A percentile compares a stretch with the other conserved stretches of the same genome.
phyloP scores from a whole-genome alignment of 1,284 basidiomycete genomes.

The Trametes polyzona region DNA sequence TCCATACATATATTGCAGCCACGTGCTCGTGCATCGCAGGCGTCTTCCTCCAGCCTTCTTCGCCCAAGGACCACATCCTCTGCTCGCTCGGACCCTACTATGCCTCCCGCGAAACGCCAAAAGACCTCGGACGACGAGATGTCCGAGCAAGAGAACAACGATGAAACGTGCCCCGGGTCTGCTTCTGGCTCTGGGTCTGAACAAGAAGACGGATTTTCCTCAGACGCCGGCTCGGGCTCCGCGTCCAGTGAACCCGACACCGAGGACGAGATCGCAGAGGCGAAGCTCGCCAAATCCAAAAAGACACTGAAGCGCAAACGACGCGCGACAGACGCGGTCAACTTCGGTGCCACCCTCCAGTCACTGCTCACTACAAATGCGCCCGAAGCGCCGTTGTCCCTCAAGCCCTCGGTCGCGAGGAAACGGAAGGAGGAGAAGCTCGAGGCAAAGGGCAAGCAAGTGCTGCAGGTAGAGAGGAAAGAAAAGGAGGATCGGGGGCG shows the following conservation, averaged over 20 bases:
- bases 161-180: slow-evolving; percentile 31
- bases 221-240: slow-evolving; percentile 15
- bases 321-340: slow-evolving; percentile 72
- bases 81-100: neutral
- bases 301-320: slow-evolving; percentile 82
- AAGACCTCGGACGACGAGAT: slow-evolving; percentile 26
- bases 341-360: slow-evolving; percentile 74
- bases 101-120: slow-evolving; percentile 36
- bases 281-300: slow-evolving; percentile 64
- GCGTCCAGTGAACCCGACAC: slow-evolving; percentile 44
- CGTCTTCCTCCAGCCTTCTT: neutral
- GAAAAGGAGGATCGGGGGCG: slow-evolving; percentile 76
- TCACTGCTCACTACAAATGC: slow-evolving; percentile 68
- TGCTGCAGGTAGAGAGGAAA: slow-evolving; percentile 70
- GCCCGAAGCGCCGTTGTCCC: slow-evolving; percentile 71
- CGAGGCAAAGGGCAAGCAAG: slow-evolving; percentile 69
- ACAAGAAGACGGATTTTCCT: slow-evolving; percentile 36
- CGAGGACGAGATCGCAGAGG: slow-evolving; percentile 62
- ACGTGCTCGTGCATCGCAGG: slow-evolving; percentile 11
- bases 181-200: slow-evolving; percentile 36
- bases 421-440: slow-evolving; percentile 75
- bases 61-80: neutral
- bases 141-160: slow-evolving; percentile 28
- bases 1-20: slow-evolving; percentile 2
- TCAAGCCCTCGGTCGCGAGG: slow-evolving; percentile 72